A percentile compares a stretch with the other conserved stretches of the same genome.
Evolutionary conservation across 495 filamentous ascomycete genomes (phyloP).

Genomic region (Daldinia decipiens): DNA sequence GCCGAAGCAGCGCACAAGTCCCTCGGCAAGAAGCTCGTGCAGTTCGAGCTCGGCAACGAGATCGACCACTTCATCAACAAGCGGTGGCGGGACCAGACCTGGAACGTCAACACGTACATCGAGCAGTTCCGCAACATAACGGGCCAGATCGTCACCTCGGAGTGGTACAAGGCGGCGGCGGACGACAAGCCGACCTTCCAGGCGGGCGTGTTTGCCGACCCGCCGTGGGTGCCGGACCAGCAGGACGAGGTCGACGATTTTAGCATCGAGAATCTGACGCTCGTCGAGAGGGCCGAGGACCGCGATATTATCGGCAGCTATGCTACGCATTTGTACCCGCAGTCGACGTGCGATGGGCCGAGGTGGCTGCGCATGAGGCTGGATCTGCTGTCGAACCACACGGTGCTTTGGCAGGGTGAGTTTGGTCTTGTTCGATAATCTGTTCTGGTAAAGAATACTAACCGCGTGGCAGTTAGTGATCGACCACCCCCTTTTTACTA

Average conservation of each 20-base stretch:
- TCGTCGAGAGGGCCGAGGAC: conserved; percentile 72
- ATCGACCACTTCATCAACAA: conserved; percentile 50
- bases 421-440: background rate
- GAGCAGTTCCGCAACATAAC: conserved; percentile 46
- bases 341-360: conserved; percentile 45
- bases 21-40: conserved; percentile 38
- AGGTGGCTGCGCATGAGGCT: conserved; percentile 45
- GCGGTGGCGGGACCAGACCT: conserved; percentile 42
- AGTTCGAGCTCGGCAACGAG: conserved; percentile 50
- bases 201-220: conserved; percentile 47
- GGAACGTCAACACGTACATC: conserved; percentile 41
- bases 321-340: conserved; percentile 48
- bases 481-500: background rate
- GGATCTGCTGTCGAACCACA: conserved; percentile 45
- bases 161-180: conserved; percentile 35
- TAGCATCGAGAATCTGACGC: conserved; percentile 48
- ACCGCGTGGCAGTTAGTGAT: conserved; percentile 19
- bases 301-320: conserved; percentile 38
- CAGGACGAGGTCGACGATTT: conserved; percentile 49
- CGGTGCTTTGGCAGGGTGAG: conserved; percentile 39
- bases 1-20: conserved; percentile 39
- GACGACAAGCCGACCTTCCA: conserved; percentile 40
- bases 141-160: conserved; percentile 35
- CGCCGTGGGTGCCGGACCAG: conserved; percentile 48
- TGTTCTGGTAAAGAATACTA: conserved; percentile 1